Evolutionary conservation across 2,329 filamentous ascomycete genomes (phyloP), one percentile per base, ranked within the genome.

Genomic region (Talaromyces sp.): DNA sequence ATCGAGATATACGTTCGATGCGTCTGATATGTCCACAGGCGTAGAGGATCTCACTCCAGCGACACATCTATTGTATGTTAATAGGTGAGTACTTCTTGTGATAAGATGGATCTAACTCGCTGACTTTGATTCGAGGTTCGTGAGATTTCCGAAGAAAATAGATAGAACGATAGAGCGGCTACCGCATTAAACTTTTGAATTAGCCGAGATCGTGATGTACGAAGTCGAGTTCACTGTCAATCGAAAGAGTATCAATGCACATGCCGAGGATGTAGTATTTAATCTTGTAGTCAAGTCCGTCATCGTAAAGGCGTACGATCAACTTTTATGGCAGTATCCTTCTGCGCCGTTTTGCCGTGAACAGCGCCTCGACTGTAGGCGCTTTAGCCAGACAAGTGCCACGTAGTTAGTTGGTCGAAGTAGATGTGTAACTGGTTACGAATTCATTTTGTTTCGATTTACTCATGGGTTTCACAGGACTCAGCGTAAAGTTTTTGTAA

Each of bases 11-110:
- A 11, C 35, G 48, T 16, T 55, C 48, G 7, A 61, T 61, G 59
- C 59, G 48, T 16, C 25, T 61, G 35, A 61, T 61, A 61, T 61
- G 59, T 12, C 59, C 59, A 46, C 59, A 61, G 25, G 59, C 59
- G 28, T 33, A 61, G 16, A 61, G 37, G 28, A 61, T 25, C 23
- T 61, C 59, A 23, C 59, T 61, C 59, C 59, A 61, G 8, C 48
- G 59, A 61, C 59, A 61, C 59, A 61, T 61, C 59, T 61, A n/a
- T 31, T 8, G 31, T 16, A 9, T 2, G 33, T 48, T 14, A 48
- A 14, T 31, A 23, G 16, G 18, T 8, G 9, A n/a, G 5, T 5
- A 25, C 3, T 16, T 14, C 4, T 40, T 7, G 33, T 39, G 23
- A 18, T 31, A 5, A 23, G 33, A 18, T 39, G n/a, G 9, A 8